Base-by-base conservation (phyloP, 805 yeast species). In the Spencermartinsiella europaea region DNA sequence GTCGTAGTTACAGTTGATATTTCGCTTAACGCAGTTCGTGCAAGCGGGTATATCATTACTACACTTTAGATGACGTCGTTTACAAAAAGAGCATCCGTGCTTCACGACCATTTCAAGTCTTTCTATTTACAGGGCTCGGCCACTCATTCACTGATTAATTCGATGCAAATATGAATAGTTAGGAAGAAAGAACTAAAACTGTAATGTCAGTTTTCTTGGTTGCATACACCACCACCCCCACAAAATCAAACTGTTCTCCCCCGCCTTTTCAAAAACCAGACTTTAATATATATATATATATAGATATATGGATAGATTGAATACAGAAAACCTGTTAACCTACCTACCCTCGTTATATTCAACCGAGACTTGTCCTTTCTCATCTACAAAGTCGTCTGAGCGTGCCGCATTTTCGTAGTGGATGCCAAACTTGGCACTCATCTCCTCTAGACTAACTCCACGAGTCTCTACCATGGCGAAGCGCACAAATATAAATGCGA, bases 371-470 rank as follows among this genome's bases (percentile, higher is more conserved):
- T 20, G 22, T 10, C 21, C 21, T 20, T 41, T 41, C 27, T 33
- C 38, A 25, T 40, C 27, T 28, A 40, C 15, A 5, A 40, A 15
- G 16, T 28, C 38, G 4, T 25, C 42, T 4, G 15, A 12, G 25
- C 25, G 36, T 15, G 20, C 28, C 15, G 37, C 7, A 3, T 42
- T 8, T 15, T 43, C 46, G 33, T 44, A 44, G 21, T 37, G 25
- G 15, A 44, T 44, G 5, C 42, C 47, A 22, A 44, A 44, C 21
- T 27, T 16, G 4, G 15, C 21, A 17, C 48, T 38, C 53, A 48
- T 48, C 10, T 48, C 48, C 33, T 48, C 51, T 4, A 48, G 27
- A 7, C 44, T 36, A 2, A 48, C 46, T 2, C 51, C 51, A 21
- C 40, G 21, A 5, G 51, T 48, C 28, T 48, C 51, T 1, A 44